A percentile compares a stretch with the other conserved stretches of the same genome.
Conservation (phyloP, 139 green algal species). For the Chlamydomonas sp. region DNA sequence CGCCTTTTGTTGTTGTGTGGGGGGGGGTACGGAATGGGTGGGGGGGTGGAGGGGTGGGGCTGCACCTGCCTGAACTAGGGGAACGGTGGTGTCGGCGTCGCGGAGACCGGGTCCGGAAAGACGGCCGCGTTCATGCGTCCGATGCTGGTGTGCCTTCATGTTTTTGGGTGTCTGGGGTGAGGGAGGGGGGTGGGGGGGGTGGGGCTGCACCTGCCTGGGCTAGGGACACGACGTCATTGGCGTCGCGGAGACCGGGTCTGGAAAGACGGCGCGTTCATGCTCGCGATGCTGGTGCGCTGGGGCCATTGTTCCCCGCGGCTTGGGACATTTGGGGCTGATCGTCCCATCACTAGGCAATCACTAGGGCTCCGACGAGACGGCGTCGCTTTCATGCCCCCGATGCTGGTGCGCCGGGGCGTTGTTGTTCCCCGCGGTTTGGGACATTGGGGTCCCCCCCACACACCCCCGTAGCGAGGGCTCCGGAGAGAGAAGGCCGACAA, state of each 20-base stretch:
- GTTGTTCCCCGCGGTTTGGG: too few relatives aligned
- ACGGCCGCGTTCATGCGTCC: constrained; percentile 93
- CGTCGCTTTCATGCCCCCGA: constrained; percentile 93
- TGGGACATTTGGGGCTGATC: too few relatives aligned
- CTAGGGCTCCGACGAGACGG: constrained; percentile 59
- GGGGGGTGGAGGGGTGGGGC: not conserved
- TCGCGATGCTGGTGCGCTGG: constrained; percentile 73
- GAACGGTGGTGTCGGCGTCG: constrained; percentile 61
- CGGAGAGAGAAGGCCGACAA: too few relatives aligned
- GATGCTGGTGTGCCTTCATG: constrained; percentile 52
- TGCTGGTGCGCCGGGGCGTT: constrained; percentile 40
- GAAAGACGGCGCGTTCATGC: constrained; percentile 96
- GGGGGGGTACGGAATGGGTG: not conserved
- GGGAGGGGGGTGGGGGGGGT: not conserved
- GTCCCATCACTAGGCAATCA: not conserved
- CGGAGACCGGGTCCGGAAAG: constrained; percentile 94
- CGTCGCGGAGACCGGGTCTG: constrained; percentile 88
- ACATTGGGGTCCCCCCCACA: too few relatives aligned
- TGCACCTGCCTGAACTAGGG: not conserved
- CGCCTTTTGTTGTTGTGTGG: not conserved
- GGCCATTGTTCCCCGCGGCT: not conserved
- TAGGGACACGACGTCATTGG: constrained; percentile 94
- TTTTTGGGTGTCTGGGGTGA: too few relatives aligned
- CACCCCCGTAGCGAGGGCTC: too few relatives aligned
- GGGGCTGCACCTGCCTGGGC: too few relatives aligned